These are phyloP conservation scores for Chrysanthemum seticuspe DNA, from an alignment of 129 eudicot genomes.

Conservation along the genomic window DNA sequence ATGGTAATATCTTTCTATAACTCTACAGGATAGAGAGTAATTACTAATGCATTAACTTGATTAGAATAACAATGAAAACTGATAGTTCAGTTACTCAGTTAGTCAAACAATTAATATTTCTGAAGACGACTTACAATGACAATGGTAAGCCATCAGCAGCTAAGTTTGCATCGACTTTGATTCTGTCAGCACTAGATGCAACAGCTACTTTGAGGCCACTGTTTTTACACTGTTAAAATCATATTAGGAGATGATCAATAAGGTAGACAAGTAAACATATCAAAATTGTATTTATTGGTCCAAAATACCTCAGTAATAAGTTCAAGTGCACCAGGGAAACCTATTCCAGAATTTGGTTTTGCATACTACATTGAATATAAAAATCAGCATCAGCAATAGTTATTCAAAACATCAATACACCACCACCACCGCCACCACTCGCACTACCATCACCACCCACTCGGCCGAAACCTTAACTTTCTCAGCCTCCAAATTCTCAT, in stretches of 20 bases:
- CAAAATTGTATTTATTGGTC: conserved; percentile 8
- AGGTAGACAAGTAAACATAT: conserved; percentile 10
- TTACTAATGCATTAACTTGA: conserved; percentile 11
- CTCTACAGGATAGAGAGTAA: not conserved
- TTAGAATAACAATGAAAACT: conserved; percentile 6
- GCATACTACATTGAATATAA: conserved; percentile 71
- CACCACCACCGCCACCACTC: no score
- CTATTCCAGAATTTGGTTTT: conserved; percentile 94
- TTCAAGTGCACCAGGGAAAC: conserved; percentile 97
- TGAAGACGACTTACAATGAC: conserved; percentile 59
- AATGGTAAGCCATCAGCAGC: conserved; percentile 88
- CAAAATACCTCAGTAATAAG: conserved; percentile 70
- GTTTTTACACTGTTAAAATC: conserved; percentile 70
- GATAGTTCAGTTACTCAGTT: not conserved
- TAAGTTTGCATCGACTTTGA: conserved; percentile 94
- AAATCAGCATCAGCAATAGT: conserved; percentile 19
- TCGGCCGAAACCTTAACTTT: no score
- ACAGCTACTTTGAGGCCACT: conserved; percentile 96
- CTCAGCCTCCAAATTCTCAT: no score
- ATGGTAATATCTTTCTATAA: not conserved
- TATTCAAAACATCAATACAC: no score
- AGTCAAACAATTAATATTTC: not conserved
- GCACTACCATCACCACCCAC: no score
- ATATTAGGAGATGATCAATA: conserved; percentile 16
- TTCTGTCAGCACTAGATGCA: conserved; percentile 98